A percentile compares a stretch with the other conserved stretches of the same genome.
phyloP scores from a whole-genome alignment of 306 rosid genomes.

The Quercus alba region DNA sequence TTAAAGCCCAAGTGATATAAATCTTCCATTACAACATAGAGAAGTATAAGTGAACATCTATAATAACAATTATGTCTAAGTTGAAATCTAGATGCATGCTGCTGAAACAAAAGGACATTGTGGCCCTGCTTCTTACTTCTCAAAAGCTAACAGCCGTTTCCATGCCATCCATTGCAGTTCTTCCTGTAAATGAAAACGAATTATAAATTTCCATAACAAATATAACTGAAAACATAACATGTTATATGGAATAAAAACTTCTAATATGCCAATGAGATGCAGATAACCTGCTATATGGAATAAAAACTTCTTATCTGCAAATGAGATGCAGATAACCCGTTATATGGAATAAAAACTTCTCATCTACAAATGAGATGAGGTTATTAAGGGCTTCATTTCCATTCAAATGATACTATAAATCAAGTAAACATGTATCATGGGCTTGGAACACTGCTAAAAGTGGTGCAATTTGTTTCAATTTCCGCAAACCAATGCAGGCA shows the following conservation, averaged over 20 bases:
- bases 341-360: neutral
- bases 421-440: neutral
- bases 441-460: neutral
- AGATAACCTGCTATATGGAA: conserved; percentile 8
- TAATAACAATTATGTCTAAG: neutral
- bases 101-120: neutral
- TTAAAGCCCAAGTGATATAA: conserved; percentile 7
- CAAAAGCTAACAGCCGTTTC: conserved; percentile 81
- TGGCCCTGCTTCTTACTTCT: conserved; percentile 58
- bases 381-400: neutral
- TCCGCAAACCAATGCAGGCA: neutral
- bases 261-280: neutral
- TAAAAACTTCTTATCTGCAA: neutral
- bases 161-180: conserved; percentile 91
- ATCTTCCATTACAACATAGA: neutral
- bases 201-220: conserved; percentile 8
- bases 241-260: neutral
- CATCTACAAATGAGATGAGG: neutral
- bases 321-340: conserved; percentile 3
- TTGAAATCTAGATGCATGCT: neutral
- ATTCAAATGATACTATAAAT: neutral
- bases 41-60: neutral
- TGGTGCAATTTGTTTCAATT: neutral
- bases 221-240: conserved; percentile 1
- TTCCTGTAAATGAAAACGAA: conserved; percentile 55